Evolutionary conservation across 73 alveolate genomes (phyloP).

Genomic region (Paramecium primaurelia): DNA sequence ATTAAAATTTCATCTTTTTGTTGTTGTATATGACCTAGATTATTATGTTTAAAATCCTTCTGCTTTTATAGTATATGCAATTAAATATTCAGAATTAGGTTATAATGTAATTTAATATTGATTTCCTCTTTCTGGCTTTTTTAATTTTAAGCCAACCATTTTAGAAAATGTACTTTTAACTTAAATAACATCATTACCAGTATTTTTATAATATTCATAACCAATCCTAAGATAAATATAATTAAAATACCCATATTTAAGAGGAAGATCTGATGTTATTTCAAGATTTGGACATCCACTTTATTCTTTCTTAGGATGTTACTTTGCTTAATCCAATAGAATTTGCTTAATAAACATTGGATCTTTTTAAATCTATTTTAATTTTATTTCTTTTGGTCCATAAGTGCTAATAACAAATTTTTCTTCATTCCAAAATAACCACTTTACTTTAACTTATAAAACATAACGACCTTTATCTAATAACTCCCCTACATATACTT

Average conservation of each 20-base stretch:
- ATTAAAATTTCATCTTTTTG: not conserved
- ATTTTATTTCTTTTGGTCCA: conserved; percentile 5
- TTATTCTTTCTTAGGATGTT: not conserved
- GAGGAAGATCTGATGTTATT: not conserved
- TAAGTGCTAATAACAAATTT: conserved; percentile 35
- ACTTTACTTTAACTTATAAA: conserved; percentile 2
- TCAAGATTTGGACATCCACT: not conserved
- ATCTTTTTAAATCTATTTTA: conserved; percentile 22
- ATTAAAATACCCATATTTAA: not conserved
- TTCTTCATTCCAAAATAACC: not conserved
- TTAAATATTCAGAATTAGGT: not conserved
- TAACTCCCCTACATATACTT: conserved; percentile 4
- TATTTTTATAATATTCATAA: conserved; percentile 18
- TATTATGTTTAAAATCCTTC: not conserved
- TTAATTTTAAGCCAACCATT: conserved; percentile 23
- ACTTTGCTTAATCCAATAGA: not conserved
- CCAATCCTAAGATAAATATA: not conserved
- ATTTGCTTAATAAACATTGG: not conserved
- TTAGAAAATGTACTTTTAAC: not conserved
- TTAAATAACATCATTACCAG: not conserved
- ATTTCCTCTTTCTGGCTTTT: conserved; percentile 58
- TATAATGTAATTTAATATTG: not conserved
- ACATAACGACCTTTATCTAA: conserved; percentile 25
- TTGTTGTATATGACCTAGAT: not conserved
- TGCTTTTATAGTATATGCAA: not conserved